These are phyloP conservation scores for Lasiodiplodia hormozganensis DNA, from an alignment of 2,329 filamentous ascomycete genomes.

Conservation along the genomic window DNA sequence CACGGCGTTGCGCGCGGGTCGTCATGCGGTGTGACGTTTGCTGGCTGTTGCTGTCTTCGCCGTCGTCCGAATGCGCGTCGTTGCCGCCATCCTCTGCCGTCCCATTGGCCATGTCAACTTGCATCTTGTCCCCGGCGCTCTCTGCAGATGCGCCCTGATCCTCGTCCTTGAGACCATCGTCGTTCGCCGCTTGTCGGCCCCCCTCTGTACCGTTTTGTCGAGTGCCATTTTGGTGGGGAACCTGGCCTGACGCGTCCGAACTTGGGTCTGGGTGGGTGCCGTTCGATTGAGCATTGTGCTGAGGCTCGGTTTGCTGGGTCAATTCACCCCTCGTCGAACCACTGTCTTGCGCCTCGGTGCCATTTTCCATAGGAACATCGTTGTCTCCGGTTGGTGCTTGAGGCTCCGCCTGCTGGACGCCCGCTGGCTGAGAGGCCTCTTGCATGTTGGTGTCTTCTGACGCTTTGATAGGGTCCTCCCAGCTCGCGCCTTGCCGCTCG, in stretches of 20 bases:
- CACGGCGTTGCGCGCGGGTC: conserved; percentile 59
- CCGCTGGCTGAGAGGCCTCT: background rate
- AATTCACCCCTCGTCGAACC: conserved; percentile 2
- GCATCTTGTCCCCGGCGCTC: conserved; percentile 20
- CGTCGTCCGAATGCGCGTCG: conserved; percentile 1
- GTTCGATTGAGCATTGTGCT: conserved; percentile 1
- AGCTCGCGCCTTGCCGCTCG: conserved; percentile 12
- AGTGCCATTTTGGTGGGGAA: background rate
- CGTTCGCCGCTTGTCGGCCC: conserved; percentile 9
- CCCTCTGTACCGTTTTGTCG: background rate
- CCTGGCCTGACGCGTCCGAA: background rate
- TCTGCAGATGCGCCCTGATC: conserved; percentile 6
- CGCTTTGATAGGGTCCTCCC: conserved; percentile 19
- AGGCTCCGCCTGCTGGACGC: background rate
- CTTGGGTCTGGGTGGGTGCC: background rate
- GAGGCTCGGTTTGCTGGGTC: background rate
- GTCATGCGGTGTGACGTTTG: conserved; percentile 60
- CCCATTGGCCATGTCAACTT: conserved; percentile 19
- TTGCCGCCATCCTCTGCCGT: conserved; percentile 8
- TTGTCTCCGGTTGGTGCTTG: background rate
- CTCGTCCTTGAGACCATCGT: conserved; percentile 1
- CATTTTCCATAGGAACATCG: conserved; percentile 24
- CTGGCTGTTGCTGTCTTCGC: conserved; percentile 33
- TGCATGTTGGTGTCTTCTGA: conserved; percentile 12
- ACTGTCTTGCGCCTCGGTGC: background rate